Evolutionary conservation across 345 rosid genomes (phyloP).

Genomic region (Moringa oleifera): DNA sequence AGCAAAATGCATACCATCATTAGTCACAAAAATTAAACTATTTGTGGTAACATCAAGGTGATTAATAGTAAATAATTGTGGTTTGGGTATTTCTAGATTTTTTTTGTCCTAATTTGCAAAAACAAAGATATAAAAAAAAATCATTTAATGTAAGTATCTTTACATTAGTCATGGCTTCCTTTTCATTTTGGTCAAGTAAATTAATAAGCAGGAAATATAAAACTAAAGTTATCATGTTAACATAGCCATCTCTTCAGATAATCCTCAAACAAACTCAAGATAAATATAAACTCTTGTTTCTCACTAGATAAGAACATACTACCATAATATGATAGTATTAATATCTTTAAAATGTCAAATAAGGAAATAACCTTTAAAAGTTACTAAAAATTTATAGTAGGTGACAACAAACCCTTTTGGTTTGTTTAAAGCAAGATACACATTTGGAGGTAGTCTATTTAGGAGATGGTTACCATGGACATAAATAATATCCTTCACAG

Average conservation of each 20-base stretch:
- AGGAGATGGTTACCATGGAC: constrained; percentile 89
- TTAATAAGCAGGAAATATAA: background rate
- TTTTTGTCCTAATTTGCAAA: constrained; percentile 43
- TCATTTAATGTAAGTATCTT: background rate
- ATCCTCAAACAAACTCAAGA: constrained; percentile 63
- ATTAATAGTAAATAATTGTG: constrained; percentile 90
- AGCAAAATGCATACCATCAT: constrained; percentile 64
- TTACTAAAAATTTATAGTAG: background rate
- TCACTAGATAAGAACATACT: constrained; percentile 92
- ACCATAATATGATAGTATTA: constrained; percentile 20
- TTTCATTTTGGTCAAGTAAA: background rate
- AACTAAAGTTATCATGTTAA: constrained; percentile 15
- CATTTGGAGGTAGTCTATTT: constrained; percentile 81
- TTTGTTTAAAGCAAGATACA: constrained; percentile 88
- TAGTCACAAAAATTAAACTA: constrained; percentile 81
- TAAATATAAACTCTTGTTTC: constrained; percentile 68
- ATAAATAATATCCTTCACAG: constrained; percentile 69
- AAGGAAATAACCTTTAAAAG: constrained; percentile 8
- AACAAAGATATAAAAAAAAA: constrained; percentile 1
- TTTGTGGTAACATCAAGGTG: constrained; percentile 95
- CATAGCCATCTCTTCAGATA: constrained; percentile 75
- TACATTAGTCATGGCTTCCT: background rate
- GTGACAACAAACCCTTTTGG: constrained; percentile 78
- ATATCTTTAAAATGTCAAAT: background rate
- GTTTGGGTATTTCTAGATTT: constrained; percentile 67